Evolutionary conservation across 2,329 filamentous ascomycete species (phyloP).

Genomic region (Chrysosporium keratinophilum): DNA sequence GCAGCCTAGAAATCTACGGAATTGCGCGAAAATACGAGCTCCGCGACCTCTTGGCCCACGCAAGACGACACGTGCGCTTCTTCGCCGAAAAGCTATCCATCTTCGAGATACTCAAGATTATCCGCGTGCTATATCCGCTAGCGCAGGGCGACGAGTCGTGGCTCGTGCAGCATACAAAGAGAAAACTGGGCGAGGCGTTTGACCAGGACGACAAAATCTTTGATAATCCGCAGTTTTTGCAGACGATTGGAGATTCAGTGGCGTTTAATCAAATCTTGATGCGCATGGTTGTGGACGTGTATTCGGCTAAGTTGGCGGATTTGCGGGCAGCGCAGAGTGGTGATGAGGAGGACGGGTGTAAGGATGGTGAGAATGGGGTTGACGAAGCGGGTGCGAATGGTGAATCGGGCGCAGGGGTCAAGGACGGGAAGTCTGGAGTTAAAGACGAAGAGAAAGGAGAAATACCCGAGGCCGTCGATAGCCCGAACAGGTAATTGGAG

Average conservation of each 20-base stretch:
- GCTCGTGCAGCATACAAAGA: constrained; percentile 19
- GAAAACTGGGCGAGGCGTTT: background rate
- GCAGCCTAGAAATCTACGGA: constrained; percentile 5
- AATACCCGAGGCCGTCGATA: too few relatives aligned
- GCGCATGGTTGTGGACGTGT: constrained; percentile 6
- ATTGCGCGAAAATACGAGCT: background rate
- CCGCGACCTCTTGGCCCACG: too few relatives aligned
- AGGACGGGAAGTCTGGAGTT: too few relatives aligned
- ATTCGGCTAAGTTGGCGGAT: background rate
- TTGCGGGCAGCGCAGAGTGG: background rate
- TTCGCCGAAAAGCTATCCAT: too few relatives aligned
- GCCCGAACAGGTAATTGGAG: too few relatives aligned
- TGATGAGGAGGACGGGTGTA: background rate
- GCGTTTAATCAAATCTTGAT: background rate
- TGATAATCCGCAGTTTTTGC: constrained; percentile 14
- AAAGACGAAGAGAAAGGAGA: too few relatives aligned
- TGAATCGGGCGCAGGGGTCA: too few relatives aligned
- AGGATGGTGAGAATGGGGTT: background rate
- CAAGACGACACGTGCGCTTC: too few relatives aligned
- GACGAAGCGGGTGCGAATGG: too few relatives aligned
- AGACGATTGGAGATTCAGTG: constrained; percentile 15
- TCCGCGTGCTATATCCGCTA: too few relatives aligned
- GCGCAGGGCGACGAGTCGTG: constrained; percentile 10
- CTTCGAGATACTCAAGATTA: too few relatives aligned
- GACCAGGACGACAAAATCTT: constrained; percentile 11